Conservation (phyloP, 2,329 filamentous ascomycete species). For the Tolypocladium nubicola region DNA sequence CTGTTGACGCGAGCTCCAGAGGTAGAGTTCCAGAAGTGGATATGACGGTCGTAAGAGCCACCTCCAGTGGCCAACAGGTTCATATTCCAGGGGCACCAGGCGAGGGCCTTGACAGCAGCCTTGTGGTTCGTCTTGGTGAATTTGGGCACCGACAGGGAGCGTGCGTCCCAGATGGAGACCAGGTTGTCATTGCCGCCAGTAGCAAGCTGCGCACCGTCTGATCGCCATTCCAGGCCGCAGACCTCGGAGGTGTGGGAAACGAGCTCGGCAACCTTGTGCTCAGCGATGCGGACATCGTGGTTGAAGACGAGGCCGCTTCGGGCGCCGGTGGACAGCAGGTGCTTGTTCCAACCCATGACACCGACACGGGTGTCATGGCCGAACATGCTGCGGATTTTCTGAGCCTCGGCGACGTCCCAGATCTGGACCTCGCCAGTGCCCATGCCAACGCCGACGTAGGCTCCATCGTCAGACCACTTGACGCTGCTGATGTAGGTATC, state of each 20-base stretch:
- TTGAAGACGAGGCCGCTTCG: slow-evolving; percentile 94
- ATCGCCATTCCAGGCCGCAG: slow-evolving; percentile 94
- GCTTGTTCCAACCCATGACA: slow-evolving; percentile 99
- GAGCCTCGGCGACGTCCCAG: slow-evolving; percentile 93
- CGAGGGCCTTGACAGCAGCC: slow-evolving; percentile 93
- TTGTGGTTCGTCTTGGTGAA: slow-evolving; percentile 99
- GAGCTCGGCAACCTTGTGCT: slow-evolving; percentile 97
- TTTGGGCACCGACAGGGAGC: slow-evolving; percentile 85
- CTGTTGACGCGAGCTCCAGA: slow-evolving; percentile 96
- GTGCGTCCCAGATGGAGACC: slow-evolving; percentile 97
- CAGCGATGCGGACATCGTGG: slow-evolving; percentile 93
- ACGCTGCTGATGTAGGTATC: slow-evolving; percentile 98
- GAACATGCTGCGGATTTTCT: slow-evolving; percentile 96
- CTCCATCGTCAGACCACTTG: slow-evolving; percentile 96
- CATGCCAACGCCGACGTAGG: slow-evolving; percentile 90
- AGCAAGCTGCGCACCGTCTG: slow-evolving; percentile 91
- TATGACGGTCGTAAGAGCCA: slow-evolving; percentile 92
- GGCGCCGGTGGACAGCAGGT: slow-evolving; percentile 87
- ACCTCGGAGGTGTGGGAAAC: slow-evolving; percentile 96
- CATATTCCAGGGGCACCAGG: slow-evolving; percentile 98
- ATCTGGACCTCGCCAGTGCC: slow-evolving; percentile 96
- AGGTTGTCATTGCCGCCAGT: slow-evolving; percentile 98
- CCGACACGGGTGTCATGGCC: slow-evolving; percentile 94
- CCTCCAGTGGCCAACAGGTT: slow-evolving; percentile 95
- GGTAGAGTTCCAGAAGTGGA: slow-evolving; percentile 99